Evolutionary conservation across 805 yeast species (phyloP).

Genomic region (Candida quercuum): DNA sequence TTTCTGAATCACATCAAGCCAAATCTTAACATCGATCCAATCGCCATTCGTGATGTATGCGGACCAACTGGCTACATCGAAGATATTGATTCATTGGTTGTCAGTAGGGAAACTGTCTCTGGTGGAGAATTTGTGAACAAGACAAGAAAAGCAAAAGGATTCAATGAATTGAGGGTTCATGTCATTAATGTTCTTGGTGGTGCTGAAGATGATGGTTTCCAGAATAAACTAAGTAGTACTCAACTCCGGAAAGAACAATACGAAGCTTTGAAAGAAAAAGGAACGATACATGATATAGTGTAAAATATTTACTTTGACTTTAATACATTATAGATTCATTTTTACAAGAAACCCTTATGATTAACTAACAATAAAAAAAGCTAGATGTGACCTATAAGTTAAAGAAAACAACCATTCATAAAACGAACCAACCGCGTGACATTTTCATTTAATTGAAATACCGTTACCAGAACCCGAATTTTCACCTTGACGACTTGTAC

Average conservation of each 20-base stretch:
- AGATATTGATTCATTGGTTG: slow-evolving; percentile 73
- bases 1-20: slow-evolving; percentile 51
- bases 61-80: slow-evolving; percentile 85
- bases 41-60: slow-evolving; percentile 75
- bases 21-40: slow-evolving; percentile 40
- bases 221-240: slow-evolving; percentile 82
- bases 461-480: slow-evolving; percentile 37
- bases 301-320: too few relatives aligned
- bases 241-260: slow-evolving; percentile 47
- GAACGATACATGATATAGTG: too few relatives aligned
- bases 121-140: slow-evolving; percentile 77
- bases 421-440: too few relatives aligned
- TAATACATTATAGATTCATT: too few relatives aligned
- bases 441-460: slow-evolving; percentile 28
- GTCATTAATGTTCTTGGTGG: slow-evolving; percentile 67
- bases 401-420: not conserved
- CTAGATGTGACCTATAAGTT: too few relatives aligned
- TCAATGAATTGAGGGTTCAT: slow-evolving; percentile 44
- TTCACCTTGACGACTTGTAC: slow-evolving; percentile 53
- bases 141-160: slow-evolving; percentile 51
- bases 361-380: too few relatives aligned
- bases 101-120: slow-evolving; percentile 70
- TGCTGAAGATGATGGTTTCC: slow-evolving; percentile 46
- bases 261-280: slow-evolving; percentile 7
- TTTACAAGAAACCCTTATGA: too few relatives aligned